Evolutionary conservation across 2,329 filamentous ascomycete species (phyloP), one percentile per base, ranked within the genome.

Genomic region (Alternaria incomplexa): DNA sequence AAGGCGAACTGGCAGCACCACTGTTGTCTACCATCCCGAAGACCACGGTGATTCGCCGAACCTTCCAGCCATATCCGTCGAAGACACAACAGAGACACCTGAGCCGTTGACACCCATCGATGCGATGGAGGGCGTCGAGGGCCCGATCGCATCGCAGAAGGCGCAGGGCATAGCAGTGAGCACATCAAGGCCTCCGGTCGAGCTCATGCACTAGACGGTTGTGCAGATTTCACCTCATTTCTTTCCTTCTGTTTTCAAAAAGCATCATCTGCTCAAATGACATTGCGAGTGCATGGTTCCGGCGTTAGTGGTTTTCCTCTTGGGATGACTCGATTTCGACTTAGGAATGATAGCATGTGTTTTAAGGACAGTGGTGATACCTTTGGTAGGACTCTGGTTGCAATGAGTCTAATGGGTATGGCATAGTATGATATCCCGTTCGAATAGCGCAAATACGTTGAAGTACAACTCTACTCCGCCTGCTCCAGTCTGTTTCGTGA

Each of bases 21-120:
- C 87, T 1, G 81, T 90, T 46, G 87, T 90, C 53, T 90, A 88
- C 73, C 82, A 90, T 65, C 88, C 88, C 0, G 84, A 87, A 58
- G 85, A 89, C 46, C 87, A 90, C 67, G 88, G 88, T 3, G 81
- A 86, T 61, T 87, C 84, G 59, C 87, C 87, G 1, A 81, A 84
- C 65, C 76, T 90, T 43, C 88, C 88, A 2, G 87, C 87, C 2
- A 89, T 90, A 40, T 86, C 87, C 72, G 87, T 90, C 3, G 87
- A 89, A 74, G 88, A 90, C 76, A 88, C 85, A 12, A 87, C 82
- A 3, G 80, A 77, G 30, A 81, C 75, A 26, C 81, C 83, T 3
- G 82, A 80, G n/a, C 77, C 80, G n/a, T 70, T 84, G 61, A 83
- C 81, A 40, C 85, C 86, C 28, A 79, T 83, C 61, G 85, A 85